Base-by-base conservation (phyloP, 1,284 basidiomycete genomes). In the Leccinum ponderosum region DNA sequence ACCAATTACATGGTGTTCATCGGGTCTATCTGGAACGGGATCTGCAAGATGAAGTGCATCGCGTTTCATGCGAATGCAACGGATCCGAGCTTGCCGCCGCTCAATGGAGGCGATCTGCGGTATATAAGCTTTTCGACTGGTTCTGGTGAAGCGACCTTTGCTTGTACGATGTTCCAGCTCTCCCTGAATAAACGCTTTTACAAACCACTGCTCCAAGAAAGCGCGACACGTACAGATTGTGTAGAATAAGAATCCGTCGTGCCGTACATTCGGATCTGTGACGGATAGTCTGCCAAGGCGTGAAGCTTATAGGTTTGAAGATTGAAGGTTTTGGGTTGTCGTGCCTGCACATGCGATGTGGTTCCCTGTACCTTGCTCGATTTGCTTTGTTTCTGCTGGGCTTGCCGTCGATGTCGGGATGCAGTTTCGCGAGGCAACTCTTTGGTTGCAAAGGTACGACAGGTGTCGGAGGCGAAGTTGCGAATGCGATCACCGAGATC, bases 1-100 rank as follows among this genome's bases (percentile, higher is more conserved):
- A 3, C 62, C 66, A 1, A 73, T 67, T 25, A 57, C 52, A 42
- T 69, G 58, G 33, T 66, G 67, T 12, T 56, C 50, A 3, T 65
- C 52, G 2, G 48, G 35, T 14, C 6, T 5, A n/a, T 59, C n/a
- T 3, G 47, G 33, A 20, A 42, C 17, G 6, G 22, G 17, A 20
- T 57, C 56, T 2, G 20, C 2, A 2, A 27, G 3, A 5, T 15
- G 4, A 11, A 56, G 52, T 12, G 31, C 6, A 33, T 51, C 52
- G n/a, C 29, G 11, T 31, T 31, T 20, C 9, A 14, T 22, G 6
- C 47, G 17, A 20, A 50, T 50, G 25, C 8, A 15, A 6, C 22
- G 48, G 48, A 50, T 50, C 12, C 22, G 22, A 15, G 48, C 48
- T 25, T 50, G 22, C 14, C 22, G 22, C 14, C 7, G 48, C 12